Evolutionary conservation across 371 early-diverging fungal species (phyloP).

Genomic region (Rhizomucor miehei): DNA sequence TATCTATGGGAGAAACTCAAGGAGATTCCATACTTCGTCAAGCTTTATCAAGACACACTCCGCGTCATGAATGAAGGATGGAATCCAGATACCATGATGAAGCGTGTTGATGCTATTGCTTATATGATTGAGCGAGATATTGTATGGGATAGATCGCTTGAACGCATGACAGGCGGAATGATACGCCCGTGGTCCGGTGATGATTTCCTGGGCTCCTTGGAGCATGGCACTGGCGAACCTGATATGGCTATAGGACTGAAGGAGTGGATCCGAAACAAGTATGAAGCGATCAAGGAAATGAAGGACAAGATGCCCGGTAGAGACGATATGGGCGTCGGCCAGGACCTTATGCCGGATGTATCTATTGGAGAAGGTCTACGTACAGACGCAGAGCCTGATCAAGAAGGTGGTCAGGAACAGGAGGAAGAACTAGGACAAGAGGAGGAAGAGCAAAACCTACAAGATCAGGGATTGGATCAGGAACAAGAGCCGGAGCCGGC

Average conservation of each 20-base stretch:
- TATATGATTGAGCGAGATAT: slow-evolving; percentile 25
- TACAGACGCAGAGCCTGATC: background rate
- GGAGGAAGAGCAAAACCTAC: background rate
- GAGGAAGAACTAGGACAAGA: too few species aligned
- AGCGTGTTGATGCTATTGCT: slow-evolving; percentile 20
- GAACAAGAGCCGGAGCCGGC: background rate
- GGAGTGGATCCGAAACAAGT: slow-evolving; percentile 18
- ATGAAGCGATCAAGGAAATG: slow-evolving; percentile 7
- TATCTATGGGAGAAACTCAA: slow-evolving; percentile 25
- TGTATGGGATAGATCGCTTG: slow-evolving; percentile 19
- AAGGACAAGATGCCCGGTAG: background rate
- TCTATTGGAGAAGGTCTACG: background rate
- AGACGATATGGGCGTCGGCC: background rate
- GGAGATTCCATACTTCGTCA: slow-evolving; percentile 8
- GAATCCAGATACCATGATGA: slow-evolving; percentile 10
- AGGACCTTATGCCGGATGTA: background rate
- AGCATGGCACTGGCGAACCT: slow-evolving; percentile 12
- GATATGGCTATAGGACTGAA: slow-evolving; percentile 22
- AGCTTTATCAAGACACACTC: slow-evolving; percentile 12
- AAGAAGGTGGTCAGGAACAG: background rate
- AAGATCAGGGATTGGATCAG: background rate
- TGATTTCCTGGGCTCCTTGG: slow-evolving; percentile 14
- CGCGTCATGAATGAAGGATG: slow-evolving; percentile 10
- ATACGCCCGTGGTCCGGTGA: slow-evolving; percentile 12
- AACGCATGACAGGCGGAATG: slow-evolving; percentile 13